Percentiles rank a stretch among this genome's conserved stretches.
Evolutionary conservation across 345 rosid species (phyloP).

Genomic region (Populus simonii): DNA sequence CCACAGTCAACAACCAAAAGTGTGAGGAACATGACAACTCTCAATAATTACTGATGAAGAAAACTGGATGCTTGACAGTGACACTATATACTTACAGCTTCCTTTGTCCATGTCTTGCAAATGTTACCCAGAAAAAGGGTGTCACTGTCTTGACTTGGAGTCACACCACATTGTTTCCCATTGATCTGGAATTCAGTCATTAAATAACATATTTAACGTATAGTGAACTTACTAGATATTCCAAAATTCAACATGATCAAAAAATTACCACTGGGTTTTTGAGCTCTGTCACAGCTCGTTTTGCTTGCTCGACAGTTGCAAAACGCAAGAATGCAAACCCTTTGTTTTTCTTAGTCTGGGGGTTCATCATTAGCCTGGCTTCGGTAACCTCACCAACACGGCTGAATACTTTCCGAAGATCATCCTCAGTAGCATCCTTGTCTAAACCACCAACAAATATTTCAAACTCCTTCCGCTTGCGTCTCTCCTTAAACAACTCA

Average conservation of each 20-base stretch:
- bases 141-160: slow-evolving; percentile 92
- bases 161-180: slow-evolving; percentile 95
- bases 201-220: slow-evolving; percentile 26
- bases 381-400: slow-evolving; percentile 83
- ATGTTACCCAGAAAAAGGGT: slow-evolving; percentile 95
- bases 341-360: slow-evolving; percentile 88
- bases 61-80: slow-evolving; percentile 13
- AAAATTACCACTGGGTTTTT: slow-evolving; percentile 81
- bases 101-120: slow-evolving; percentile 90
- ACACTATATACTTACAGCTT: slow-evolving; percentile 73
- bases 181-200: slow-evolving; percentile 74
- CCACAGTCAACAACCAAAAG: slow-evolving; percentile 31
- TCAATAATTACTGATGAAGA: slow-evolving; percentile 12
- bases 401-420: slow-evolving; percentile 71
- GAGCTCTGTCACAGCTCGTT: slow-evolving; percentile 71
- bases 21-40: slow-evolving; percentile 14
- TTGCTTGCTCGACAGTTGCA: slow-evolving; percentile 90
- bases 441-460: slow-evolving; percentile 94
- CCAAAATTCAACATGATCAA: slow-evolving; percentile 34
- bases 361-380: slow-evolving; percentile 83
- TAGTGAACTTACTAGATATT: slow-evolving; percentile 30
- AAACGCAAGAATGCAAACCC: slow-evolving; percentile 97
- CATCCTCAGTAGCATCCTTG: slow-evolving; percentile 79
- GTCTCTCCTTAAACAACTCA: slow-evolving; percentile 74
- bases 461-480: slow-evolving; percentile 93